Evolutionary conservation across 108 stramenopile genomes (phyloP), one percentile per base, ranked within the genome.

Genomic region (Nitzschia putrida): DNA sequence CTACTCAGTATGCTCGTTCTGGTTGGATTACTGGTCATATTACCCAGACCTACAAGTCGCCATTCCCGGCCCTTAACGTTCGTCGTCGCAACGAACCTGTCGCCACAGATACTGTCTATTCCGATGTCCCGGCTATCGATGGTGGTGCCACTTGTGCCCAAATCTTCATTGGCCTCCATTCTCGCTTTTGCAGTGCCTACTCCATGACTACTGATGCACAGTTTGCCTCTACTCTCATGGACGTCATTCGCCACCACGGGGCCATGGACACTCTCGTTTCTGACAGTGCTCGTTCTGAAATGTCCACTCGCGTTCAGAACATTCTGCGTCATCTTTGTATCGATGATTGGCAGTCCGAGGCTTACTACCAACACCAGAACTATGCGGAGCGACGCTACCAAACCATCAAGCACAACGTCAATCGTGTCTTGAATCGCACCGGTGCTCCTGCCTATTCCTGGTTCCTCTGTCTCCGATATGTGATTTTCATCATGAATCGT

Each of bases 351-450:
- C 64, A 72, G 44, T 50, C 25, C 26, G 76, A 77, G 38, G 64
- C 70, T 23, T 9, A 57, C 43, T 43, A 77, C 13, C 76, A 71
- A 41, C 63, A 77, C 34, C 76, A 77, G 25, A 77, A 77, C 54
- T 29, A 20, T 42, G 69, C 73, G 18, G 78, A 79, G 53, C 66
- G 59, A 10, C 73, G 73, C 13, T 57, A 41, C 51, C 21, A 73
- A 53, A 29, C 18, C 13, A 16, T 74, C 24, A 79, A 79, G 37
- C 49, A 29, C 13, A 61, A n/a, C 9, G 13, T 52, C 0, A 57
- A 74, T 12, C 25, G 45, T 4, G 38, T 74, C 50, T 10, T 79
- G 50, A 47, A 79, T 42, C 64, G 42, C 21, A 69, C 59, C 25
- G 68, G 68, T 34, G 49, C 67, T 8, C 73, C 72, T 16, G 18